These are phyloP conservation scores for Pichia cabralensis DNA, from an alignment of 805 yeast species.

Conservation along the genomic window DNA sequence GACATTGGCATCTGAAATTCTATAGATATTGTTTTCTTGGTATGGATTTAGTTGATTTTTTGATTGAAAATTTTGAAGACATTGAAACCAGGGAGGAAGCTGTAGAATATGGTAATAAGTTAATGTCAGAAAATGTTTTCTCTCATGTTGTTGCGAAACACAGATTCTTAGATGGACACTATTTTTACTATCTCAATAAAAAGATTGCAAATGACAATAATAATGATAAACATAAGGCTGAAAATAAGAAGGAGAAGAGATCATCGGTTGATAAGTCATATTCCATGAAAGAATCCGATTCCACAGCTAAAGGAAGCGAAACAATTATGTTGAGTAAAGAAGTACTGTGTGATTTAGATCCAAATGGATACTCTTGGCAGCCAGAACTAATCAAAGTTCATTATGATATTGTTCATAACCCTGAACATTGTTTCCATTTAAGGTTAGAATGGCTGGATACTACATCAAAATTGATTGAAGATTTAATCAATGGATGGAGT, in stretches of 20 bases:
- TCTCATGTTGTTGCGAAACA: conserved; percentile 79
- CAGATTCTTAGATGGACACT: conserved; percentile 84
- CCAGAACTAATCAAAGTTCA: conserved; percentile 76
- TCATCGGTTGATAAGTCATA: neutral
- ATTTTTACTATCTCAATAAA: conserved; percentile 64
- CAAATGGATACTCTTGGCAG: conserved; percentile 56
- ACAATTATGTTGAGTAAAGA: conserved; percentile 55
- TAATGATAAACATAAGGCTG: neutral
- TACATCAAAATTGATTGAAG: conserved; percentile 78
- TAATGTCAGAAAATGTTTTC: conserved; percentile 66
- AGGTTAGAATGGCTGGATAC: conserved; percentile 89
- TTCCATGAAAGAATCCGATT: neutral
- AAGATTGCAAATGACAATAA: conserved; percentile 29
- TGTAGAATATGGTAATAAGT: conserved; percentile 60
- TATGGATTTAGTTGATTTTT: conserved; percentile 78
- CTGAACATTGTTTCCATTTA: conserved; percentile 88
- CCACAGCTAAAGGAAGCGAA: neutral
- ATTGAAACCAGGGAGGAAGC: conserved; percentile 80
- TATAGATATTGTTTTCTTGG: conserved; percentile 79
- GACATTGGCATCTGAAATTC: conserved; percentile 84
- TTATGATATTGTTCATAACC: conserved; percentile 86
- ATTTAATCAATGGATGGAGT: conserved; percentile 65
- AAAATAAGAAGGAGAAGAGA: neutral
- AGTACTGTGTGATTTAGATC: conserved; percentile 67
- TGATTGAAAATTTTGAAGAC: conserved; percentile 68